Percentiles rank a stretch among this genome's conserved stretches.
phyloP scores from a whole-genome alignment of 2,329 filamentous ascomycete genomes.

The Sclerotinia minor region DNA sequence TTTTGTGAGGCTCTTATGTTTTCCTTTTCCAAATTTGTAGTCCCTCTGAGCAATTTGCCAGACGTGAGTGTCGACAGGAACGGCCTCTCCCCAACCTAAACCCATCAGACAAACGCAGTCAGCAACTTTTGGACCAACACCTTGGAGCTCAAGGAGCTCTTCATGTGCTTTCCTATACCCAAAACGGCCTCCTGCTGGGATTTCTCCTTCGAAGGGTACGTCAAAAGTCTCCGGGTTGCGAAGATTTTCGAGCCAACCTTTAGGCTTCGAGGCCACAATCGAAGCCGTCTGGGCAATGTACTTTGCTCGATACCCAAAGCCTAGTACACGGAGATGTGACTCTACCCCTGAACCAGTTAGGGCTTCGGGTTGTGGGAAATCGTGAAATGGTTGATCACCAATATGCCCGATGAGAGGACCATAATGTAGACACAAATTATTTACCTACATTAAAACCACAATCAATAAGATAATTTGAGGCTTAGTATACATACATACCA shows the following conservation, averaged over 20 bases:
- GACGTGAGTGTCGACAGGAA: constrained; percentile 96
- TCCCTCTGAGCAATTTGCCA: constrained; percentile 98
- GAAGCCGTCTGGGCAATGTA: constrained; percentile 86
- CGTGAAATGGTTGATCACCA: constrained; percentile 72
- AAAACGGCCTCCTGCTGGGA: constrained; percentile 50
- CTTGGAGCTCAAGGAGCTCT: constrained; percentile 73
- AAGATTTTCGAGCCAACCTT: constrained; percentile 74
- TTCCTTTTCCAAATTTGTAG: constrained; percentile 85
- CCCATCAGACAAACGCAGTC: constrained; percentile 98
- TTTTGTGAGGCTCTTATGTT: constrained; percentile 83
- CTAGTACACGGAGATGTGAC: constrained; percentile 73
- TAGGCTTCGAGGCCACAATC: constrained; percentile 66
- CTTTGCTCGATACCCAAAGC: constrained; percentile 92
- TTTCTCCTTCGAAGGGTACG: constrained; percentile 54
- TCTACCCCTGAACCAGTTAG: constrained; percentile 78
- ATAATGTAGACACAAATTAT: constrained; percentile 86
- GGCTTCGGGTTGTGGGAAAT: constrained; percentile 77
- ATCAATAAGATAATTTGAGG: not conserved
- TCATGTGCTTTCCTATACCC: constrained; percentile 79
- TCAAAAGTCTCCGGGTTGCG: constrained; percentile 82
- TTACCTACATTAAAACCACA: constrained; percentile 51
- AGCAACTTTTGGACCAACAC: constrained; percentile 94
- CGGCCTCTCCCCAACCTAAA: constrained; percentile 89
- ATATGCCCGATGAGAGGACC: constrained; percentile 73
- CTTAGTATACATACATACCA: constrained; percentile 56